Evolutionary conservation across 2,329 filamentous ascomycete species (phyloP).

Genomic region (Myriosclerotinia duriaeana): DNA sequence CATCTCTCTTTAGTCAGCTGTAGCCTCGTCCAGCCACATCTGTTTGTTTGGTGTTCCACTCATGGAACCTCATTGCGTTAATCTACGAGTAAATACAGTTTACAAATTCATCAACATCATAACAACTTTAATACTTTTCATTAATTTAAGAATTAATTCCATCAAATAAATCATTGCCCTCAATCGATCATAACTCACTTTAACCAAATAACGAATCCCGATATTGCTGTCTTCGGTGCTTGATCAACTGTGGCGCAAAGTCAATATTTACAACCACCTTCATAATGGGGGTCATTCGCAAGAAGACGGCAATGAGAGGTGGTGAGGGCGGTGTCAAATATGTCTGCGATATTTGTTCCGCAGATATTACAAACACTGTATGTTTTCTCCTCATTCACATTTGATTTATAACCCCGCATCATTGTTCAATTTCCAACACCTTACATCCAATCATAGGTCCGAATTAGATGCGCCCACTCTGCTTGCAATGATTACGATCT

Average conservation of each 20-base stretch:
- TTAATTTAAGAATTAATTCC: background rate
- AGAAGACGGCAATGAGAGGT: conserved; percentile 84
- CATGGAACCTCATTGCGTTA: conserved; percentile 13
- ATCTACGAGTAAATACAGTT: background rate
- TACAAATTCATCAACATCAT: background rate
- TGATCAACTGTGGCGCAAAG: conserved; percentile 19
- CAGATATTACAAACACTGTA: conserved; percentile 95
- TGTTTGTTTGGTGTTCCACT: background rate
- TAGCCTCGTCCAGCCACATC: conserved; percentile 16
- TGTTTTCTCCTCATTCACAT: conserved; percentile 41
- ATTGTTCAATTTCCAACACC: conserved; percentile 10
- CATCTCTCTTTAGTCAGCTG: no score
- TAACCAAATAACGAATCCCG: background rate
- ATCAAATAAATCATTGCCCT: background rate
- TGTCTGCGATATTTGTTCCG: conserved; percentile 94
- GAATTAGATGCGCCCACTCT: conserved; percentile 79
- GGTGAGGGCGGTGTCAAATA: conserved; percentile 91
- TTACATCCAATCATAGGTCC: conserved; percentile 59
- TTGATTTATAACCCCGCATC: background rate
- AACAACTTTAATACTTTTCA: conserved; percentile 1
- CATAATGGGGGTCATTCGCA: conserved; percentile 88
- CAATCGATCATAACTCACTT: background rate
- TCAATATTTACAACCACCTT: conserved; percentile 2
- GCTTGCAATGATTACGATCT: conserved; percentile 93
- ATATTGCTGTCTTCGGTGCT: background rate